These are phyloP conservation scores for Xenoacremonium recifei DNA, from an alignment of 2,329 filamentous ascomycete genomes.

Conservation along the genomic window DNA sequence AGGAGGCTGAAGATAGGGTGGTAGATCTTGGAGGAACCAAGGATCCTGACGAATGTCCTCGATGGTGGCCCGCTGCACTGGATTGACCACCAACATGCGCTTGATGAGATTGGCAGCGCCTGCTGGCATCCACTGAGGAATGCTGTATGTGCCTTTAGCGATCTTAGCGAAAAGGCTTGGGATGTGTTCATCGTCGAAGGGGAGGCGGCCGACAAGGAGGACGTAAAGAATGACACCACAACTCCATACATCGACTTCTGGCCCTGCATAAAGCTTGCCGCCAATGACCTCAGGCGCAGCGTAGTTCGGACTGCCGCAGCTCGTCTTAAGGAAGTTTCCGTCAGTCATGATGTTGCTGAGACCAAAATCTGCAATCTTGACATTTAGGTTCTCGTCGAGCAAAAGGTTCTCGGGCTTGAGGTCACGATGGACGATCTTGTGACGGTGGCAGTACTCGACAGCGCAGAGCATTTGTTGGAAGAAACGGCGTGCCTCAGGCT, in stretches of 20 bases:
- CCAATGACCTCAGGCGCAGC: constrained; percentile 97
- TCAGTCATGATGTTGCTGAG: constrained; percentile 99
- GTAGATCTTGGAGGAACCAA: constrained; percentile 89
- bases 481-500: constrained; percentile 91
- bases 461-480: constrained; percentile 99
- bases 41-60: constrained; percentile 89
- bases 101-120: constrained; percentile 82
- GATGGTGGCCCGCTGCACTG: constrained; percentile 90
- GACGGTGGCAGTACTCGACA: constrained; percentile 96
- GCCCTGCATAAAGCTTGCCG: constrained; percentile 94
- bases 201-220: constrained; percentile 75
- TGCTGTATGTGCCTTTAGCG: constrained; percentile 86
- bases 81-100: constrained; percentile 93
- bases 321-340: constrained; percentile 98
- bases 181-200: constrained; percentile 98
- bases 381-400: constrained; percentile 91
- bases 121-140: constrained; percentile 85
- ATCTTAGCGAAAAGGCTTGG: constrained; percentile 98
- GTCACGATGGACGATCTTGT: constrained; percentile 98
- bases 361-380: constrained; percentile 99
- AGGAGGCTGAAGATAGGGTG: constrained; percentile 81
- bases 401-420: constrained; percentile 96
- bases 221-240: constrained; percentile 90
- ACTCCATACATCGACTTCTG: constrained; percentile 98
- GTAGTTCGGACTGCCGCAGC: constrained; percentile 97